A percentile compares a stretch with the other conserved stretches of the same genome.
Conservation (phyloP, 768 basidiomycete genomes). For the Phanerochaete carnosa region DNA sequence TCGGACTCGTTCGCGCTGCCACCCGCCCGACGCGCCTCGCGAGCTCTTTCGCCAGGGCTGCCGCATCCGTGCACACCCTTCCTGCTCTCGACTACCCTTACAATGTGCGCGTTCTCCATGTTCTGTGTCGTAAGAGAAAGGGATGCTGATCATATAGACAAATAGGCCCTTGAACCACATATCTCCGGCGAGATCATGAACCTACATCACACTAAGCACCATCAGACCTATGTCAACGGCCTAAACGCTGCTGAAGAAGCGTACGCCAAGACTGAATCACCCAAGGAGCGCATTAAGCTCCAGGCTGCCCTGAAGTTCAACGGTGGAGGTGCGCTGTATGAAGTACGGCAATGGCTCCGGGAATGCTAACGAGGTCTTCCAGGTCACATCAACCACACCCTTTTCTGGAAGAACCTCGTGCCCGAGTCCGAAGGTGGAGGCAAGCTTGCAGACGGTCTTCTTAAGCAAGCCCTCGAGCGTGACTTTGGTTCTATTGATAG, state of each 20-base stretch:
- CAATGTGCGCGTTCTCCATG: constrained; percentile 44
- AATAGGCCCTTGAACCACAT: constrained; percentile 91
- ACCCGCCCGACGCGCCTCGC: constrained; percentile 39
- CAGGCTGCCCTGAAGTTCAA: constrained; percentile 96
- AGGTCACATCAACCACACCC: constrained; percentile 93
- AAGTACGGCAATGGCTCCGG: neutral
- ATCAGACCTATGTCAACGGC: constrained; percentile 91
- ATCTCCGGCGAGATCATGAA: constrained; percentile 94
- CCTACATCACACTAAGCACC: constrained; percentile 89
- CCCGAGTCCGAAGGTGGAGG: constrained; percentile 66
- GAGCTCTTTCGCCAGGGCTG: constrained; percentile 32
- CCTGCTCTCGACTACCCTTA: constrained; percentile 80
- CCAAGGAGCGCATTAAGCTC: constrained; percentile 75
- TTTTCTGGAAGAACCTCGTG: constrained; percentile 98
- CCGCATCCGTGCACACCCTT: constrained; percentile 62
- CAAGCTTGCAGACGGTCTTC: constrained; percentile 56
- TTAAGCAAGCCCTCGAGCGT: constrained; percentile 72
- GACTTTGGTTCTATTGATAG: constrained; percentile 87
- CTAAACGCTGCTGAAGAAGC: constrained; percentile 89
- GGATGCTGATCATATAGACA: constrained; percentile 37
- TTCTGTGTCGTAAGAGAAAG: neutral
- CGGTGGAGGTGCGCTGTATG: constrained; percentile 67
- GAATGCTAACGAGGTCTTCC: neutral
- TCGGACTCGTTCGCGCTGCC: constrained; percentile 34
- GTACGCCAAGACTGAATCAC: constrained; percentile 62